Conservation (phyloP, 1,284 basidiomycete genomes). For the Psilocybe mexicana region DNA sequence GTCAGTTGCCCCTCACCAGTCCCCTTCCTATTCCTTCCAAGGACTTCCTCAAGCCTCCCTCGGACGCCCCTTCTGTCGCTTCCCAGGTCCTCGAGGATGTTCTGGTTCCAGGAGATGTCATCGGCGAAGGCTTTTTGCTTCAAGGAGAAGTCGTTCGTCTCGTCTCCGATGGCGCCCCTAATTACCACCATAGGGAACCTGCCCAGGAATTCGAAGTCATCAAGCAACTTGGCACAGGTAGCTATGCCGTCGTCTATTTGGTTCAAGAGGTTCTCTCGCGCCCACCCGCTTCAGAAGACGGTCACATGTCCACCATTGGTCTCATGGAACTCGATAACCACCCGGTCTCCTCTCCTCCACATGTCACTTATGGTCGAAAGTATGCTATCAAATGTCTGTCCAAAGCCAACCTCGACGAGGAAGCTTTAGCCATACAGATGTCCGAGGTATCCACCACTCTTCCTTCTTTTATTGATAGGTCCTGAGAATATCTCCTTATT, state of each 20-base stretch:
- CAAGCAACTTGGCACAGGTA: conserved; percentile 82
- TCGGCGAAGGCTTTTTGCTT: conserved; percentile 63
- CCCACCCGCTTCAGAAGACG: conserved; percentile 58
- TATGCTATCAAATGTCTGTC: conserved; percentile 97
- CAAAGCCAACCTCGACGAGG: conserved; percentile 88
- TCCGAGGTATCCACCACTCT: conserved; percentile 64
- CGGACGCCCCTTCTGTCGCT: conserved; percentile 33
- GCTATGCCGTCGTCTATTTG: conserved; percentile 92
- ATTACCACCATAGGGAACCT: conserved; percentile 42
- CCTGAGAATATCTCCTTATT: conserved; percentile 13
- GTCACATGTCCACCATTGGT: conserved; percentile 55
- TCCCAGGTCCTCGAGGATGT: conserved; percentile 63
- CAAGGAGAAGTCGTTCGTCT: conserved; percentile 64
- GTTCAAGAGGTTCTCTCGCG: conserved; percentile 82
- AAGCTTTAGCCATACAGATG: conserved; percentile 84
- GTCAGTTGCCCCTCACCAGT: conserved; percentile 34
- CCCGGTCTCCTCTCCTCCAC: conserved; percentile 31
- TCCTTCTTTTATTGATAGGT: conserved; percentile 8
- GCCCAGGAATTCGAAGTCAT: conserved; percentile 81
- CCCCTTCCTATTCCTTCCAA: conserved; percentile 29
- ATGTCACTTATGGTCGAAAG: conserved; percentile 74
- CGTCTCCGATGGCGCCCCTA: conserved; percentile 38
- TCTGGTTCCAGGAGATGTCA: conserved; percentile 65
- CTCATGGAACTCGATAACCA: conserved; percentile 59
- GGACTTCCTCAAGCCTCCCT: conserved; percentile 25